Percentiles rank a stretch among this genome's conserved stretches.
Evolutionary conservation across 2,329 filamentous ascomycete genomes (phyloP).

Genomic region (Raffaelea arxii): DNA sequence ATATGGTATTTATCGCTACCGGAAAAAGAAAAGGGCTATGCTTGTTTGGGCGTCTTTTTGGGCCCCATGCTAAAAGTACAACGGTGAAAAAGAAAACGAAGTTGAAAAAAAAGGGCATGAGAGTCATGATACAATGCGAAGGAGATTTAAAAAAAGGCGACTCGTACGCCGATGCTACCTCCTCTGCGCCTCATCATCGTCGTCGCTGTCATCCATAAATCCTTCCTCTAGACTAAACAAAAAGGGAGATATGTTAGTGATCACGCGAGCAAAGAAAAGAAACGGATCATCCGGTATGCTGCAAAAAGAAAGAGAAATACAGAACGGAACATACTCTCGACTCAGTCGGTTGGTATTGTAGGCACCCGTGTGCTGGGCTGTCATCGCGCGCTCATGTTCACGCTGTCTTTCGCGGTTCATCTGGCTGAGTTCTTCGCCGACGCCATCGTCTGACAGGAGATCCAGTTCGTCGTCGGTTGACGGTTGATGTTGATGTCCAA

Average conservation of each 20-base stretch:
- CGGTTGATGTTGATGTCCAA: constrained; percentile 26
- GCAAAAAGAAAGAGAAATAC: not conserved
- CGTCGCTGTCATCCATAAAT: constrained; percentile 36
- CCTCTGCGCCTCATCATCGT: constrained; percentile 19
- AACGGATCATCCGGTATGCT: no score
- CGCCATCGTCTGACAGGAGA: constrained; percentile 28
- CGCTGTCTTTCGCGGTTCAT: constrained; percentile 32
- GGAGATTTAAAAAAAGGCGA: no score
- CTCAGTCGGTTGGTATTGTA: constrained; percentile 56
- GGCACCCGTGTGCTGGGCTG: constrained; percentile 17
- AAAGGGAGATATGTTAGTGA: constrained; percentile 6
- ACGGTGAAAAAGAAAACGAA: no score
- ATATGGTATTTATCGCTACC: no score
- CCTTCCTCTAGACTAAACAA: constrained; percentile 28
- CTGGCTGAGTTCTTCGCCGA: constrained; percentile 60
- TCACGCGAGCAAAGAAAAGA: not conserved
- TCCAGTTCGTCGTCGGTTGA: constrained; percentile 32
- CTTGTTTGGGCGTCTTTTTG: no score
- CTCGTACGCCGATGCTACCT: no score
- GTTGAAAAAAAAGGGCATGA: no score
- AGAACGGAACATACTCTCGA: constrained; percentile 49
- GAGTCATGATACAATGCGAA: no score
- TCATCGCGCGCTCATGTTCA: constrained; percentile 22
- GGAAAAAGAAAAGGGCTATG: no score
- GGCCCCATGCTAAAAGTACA: no score